Conservation (phyloP, 805 yeast species). For the Kluyveromyces nonfermentans region DNA sequence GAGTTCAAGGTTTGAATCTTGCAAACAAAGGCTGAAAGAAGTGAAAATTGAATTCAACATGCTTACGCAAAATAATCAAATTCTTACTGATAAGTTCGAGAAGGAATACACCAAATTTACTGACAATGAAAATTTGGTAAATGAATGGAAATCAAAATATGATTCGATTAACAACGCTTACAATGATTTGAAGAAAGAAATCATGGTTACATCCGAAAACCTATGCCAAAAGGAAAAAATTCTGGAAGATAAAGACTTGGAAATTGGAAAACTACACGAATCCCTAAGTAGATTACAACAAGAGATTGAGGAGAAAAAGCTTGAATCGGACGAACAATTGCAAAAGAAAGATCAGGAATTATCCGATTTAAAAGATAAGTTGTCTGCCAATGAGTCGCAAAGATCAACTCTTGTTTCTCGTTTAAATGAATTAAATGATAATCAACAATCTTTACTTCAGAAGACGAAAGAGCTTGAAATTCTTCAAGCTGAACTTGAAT, state of each 20-base stretch:
- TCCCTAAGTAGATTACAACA: background rate
- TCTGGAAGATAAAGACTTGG: background rate
- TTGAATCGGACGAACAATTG: background rate
- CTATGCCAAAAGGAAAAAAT: background rate
- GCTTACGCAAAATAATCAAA: slow-evolving; percentile 24
- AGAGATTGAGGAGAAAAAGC: background rate
- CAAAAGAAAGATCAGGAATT: background rate
- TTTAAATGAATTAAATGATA: slow-evolving; percentile 7
- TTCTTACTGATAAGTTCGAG: slow-evolving; percentile 9
- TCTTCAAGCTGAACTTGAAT: slow-evolving; percentile 12
- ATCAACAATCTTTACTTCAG: slow-evolving; percentile 12
- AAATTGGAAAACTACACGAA: background rate
- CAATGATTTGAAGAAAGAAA: background rate
- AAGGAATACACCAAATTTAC: slow-evolving; percentile 18
- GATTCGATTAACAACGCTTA: background rate
- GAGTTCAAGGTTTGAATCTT: slow-evolving; percentile 4
- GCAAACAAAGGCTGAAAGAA: slow-evolving; percentile 7
- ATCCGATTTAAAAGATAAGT: background rate
- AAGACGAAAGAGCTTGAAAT: slow-evolving; percentile 25
- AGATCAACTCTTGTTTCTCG: background rate
- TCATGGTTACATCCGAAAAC: background rate
- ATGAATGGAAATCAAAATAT: slow-evolving; percentile 17
- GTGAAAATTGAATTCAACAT: slow-evolving; percentile 5
- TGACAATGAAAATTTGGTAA: slow-evolving; percentile 28
- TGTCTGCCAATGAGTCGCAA: background rate